These are phyloP conservation scores for Trichophyton verrucosum DNA, from an alignment of 2,329 filamentous ascomycete species.

Conservation along the genomic window DNA sequence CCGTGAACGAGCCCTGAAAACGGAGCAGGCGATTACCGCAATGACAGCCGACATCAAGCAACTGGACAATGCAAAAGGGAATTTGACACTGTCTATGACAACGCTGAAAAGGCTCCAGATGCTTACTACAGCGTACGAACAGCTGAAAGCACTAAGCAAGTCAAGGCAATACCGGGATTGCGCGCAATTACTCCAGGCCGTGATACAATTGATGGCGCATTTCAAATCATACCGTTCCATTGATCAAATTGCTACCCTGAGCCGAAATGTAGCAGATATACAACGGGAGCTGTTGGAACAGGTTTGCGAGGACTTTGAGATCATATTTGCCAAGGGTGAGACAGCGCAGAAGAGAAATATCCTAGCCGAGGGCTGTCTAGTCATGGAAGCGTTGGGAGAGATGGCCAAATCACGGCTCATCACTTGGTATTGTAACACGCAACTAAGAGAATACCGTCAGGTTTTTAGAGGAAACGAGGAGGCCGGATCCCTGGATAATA, in stretches of 20 bases:
- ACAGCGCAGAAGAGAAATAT: slow-evolving; percentile 55
- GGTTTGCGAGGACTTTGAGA: slow-evolving; percentile 97
- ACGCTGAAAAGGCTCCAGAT: slow-evolving; percentile 94
- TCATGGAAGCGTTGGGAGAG: slow-evolving; percentile 90
- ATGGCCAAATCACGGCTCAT: slow-evolving; percentile 68
- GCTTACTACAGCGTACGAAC: slow-evolving; percentile 98
- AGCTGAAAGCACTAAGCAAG: slow-evolving; percentile 70
- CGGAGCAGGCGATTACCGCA: slow-evolving; percentile 88
- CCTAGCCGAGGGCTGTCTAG: slow-evolving; percentile 75
- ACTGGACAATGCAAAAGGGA: slow-evolving; percentile 89
- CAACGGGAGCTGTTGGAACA: slow-evolving; percentile 89
- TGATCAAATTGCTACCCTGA: slow-evolving; percentile 90
- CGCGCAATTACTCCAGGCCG: slow-evolving; percentile 82
- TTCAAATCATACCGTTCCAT: slow-evolving; percentile 98
- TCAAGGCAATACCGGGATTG: slow-evolving; percentile 89
- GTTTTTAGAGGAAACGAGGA: slow-evolving; percentile 95
- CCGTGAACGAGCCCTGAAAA: slow-evolving; percentile 74
- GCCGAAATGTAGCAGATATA: slow-evolving; percentile 82
- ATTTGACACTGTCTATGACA: slow-evolving; percentile 94
- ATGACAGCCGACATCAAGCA: slow-evolving; percentile 99
- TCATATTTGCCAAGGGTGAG: slow-evolving; percentile 83
- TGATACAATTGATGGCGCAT: slow-evolving; percentile 94
- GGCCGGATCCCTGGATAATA: slow-evolving; percentile 91
- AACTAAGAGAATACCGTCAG: slow-evolving; percentile 86
- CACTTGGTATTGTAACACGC: slow-evolving; percentile 97